These are phyloP conservation scores for Candida mesenterica DNA, from an alignment of 1,139 yeast genomes.

Conservation along the genomic window DNA sequence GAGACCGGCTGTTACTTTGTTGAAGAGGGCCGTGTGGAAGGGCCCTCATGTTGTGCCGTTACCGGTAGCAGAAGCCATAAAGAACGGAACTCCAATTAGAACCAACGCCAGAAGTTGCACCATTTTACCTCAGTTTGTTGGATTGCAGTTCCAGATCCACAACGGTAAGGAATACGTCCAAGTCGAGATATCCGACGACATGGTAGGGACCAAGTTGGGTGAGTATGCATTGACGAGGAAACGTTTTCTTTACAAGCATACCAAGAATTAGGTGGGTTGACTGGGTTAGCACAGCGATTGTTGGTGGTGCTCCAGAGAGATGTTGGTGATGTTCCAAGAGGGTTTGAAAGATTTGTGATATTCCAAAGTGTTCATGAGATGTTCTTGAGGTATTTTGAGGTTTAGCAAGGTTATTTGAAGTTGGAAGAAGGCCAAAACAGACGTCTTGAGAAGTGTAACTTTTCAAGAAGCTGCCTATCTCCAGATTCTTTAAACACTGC, in stretches of 20 bases:
- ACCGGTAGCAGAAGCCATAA: constrained; percentile 82
- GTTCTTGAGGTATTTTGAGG: too few relatives aligned
- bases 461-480: too few relatives aligned
- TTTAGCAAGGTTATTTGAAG: too few relatives aligned
- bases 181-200: constrained; percentile 83
- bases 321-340: background rate
- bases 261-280: constrained; percentile 48
- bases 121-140: constrained; percentile 91
- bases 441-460: too few relatives aligned
- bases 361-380: too few relatives aligned
- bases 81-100: constrained; percentile 80
- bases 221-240: constrained; percentile 94
- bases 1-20: constrained; percentile 56
- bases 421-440: too few relatives aligned
- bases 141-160: constrained; percentile 89
- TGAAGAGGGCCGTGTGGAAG: constrained; percentile 79
- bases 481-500: too few relatives aligned
- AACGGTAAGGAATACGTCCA: constrained; percentile 95
- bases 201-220: constrained; percentile 97
- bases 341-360: too few relatives aligned
- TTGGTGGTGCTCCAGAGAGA: background rate
- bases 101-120: constrained; percentile 95
- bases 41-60: constrained; percentile 95
- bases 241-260: constrained; percentile 78
- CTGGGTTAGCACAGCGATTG: background rate